phyloP scores from a whole-genome alignment of 2,329 filamentous ascomycete genomes.

The Colletotrichum destructivum region DNA sequence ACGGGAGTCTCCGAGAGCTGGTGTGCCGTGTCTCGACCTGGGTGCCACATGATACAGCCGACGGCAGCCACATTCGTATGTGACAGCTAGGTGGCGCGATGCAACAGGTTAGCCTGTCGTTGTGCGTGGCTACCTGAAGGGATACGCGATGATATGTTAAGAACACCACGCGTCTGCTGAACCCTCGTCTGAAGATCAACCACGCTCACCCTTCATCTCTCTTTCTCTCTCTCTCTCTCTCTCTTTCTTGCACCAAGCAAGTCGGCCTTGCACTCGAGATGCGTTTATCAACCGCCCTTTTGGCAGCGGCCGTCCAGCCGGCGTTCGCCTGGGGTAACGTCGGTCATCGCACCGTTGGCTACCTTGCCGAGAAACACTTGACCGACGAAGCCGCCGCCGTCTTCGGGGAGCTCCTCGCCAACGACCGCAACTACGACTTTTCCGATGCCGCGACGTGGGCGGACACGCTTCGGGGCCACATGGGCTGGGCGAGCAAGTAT shows the following conservation, averaged over 20 bases:
- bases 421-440: slow-evolving; percentile 42
- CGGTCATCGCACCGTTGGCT: slow-evolving; percentile 43
- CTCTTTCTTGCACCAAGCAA: neutral
- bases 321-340: slow-evolving; percentile 39
- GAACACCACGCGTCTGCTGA: slow-evolving; percentile 1
- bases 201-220: neutral
- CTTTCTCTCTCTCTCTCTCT: no score
- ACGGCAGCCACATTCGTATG: slow-evolving; percentile 23
- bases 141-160: slow-evolving; percentile 18
- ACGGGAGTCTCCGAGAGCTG: slow-evolving; percentile 15
- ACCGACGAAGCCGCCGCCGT: slow-evolving; percentile 34
- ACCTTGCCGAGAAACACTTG: slow-evolving; percentile 41
- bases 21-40: neutral
- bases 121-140: neutral
- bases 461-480: slow-evolving; percentile 40
- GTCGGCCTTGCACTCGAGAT: neutral
- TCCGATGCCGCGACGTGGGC: slow-evolving; percentile 43
- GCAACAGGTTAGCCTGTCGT: slow-evolving; percentile 30
- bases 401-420: slow-evolving; percentile 41
- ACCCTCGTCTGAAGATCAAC: neutral
- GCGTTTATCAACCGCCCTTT: slow-evolving; percentile 19
- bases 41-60: slow-evolving; percentile 18
- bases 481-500: slow-evolving; percentile 43
- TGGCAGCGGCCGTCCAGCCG: slow-evolving; percentile 15
- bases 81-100: slow-evolving; percentile 20